These are phyloP conservation scores for Carex littledalei DNA, from an alignment of 176 grass and related monocot genomes.

Conservation along the genomic window DNA sequence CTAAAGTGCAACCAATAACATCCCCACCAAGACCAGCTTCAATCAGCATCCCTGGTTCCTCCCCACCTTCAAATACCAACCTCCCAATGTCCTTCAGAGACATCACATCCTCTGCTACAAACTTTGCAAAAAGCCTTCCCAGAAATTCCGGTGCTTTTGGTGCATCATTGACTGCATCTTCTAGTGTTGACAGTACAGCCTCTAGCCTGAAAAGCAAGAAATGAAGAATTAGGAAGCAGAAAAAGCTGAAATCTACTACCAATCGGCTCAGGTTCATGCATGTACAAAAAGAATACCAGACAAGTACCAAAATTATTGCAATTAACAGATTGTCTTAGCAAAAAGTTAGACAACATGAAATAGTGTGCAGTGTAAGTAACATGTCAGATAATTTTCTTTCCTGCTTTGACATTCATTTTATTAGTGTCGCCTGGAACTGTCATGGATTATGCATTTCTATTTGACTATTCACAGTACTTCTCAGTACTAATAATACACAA, in stretches of 20 bases:
- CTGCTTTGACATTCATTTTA: neutral
- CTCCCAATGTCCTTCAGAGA: slow-evolving; percentile 55
- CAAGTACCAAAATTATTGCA: neutral
- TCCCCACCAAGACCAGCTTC: slow-evolving; percentile 61
- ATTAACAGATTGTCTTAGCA: neutral
- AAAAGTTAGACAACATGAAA: neutral
- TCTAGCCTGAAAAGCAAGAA: slow-evolving; percentile 40
- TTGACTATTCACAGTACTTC: neutral
- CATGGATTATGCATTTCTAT: neutral
- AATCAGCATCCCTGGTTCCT: slow-evolving; percentile 56
- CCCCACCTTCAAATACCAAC: slow-evolving; percentile 64
- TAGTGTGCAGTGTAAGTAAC: neutral
- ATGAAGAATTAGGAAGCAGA: neutral
- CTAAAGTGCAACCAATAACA: slow-evolving; percentile 52
- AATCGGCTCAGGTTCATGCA: neutral
- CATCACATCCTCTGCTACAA: slow-evolving; percentile 56
- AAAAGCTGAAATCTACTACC: too few relatives aligned
- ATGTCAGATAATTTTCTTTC: neutral
- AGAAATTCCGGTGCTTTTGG: slow-evolving; percentile 77
- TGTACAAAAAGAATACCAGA: neutral
- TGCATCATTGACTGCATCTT: slow-evolving; percentile 90
- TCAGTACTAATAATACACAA: neutral
- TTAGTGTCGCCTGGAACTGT: neutral
- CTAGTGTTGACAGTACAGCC: slow-evolving; percentile 55
- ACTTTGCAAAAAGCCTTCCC: slow-evolving; percentile 58